phyloP scores from a whole-genome alignment of 2,329 filamentous ascomycete genomes.

The Penicillium sp. region DNA sequence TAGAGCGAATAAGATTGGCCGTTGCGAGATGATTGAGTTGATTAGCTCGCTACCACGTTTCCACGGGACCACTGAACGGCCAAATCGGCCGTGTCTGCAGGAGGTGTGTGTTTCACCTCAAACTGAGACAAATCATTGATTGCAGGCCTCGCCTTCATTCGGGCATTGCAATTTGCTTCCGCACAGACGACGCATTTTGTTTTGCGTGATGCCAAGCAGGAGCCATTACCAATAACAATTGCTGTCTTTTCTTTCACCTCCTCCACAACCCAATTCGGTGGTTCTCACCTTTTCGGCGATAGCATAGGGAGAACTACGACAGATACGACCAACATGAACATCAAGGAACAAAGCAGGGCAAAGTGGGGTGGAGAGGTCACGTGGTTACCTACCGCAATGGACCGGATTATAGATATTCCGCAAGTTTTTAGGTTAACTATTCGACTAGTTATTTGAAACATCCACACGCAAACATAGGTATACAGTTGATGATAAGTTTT shows the following conservation, averaged over 20 bases:
- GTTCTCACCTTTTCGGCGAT: no score
- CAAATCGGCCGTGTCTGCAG: not conserved
- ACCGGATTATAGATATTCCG: no score
- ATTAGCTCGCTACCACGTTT: conserved; percentile 19
- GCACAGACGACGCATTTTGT: not conserved
- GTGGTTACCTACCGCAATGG: no score
- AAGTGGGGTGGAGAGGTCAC: no score
- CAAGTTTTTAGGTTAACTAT: no score
- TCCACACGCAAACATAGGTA: no score
- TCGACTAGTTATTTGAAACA: no score
- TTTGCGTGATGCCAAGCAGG: not conserved
- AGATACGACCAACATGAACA: no score
- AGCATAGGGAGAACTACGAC: no score
- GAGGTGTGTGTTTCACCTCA: conserved; percentile 15
- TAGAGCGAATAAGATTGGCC: conserved; percentile 19
- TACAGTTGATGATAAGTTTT: no score
- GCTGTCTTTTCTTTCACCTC: not conserved
- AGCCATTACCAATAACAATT: not conserved
- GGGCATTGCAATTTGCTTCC: not conserved
- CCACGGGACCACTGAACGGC: conserved; percentile 3
- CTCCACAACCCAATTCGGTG: no score
- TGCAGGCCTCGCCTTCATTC: not conserved
- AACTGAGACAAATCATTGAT: conserved; percentile 5
- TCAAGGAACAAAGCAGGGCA: no score
- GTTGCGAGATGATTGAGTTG: conserved; percentile 21